Percentiles rank a stretch among this genome's conserved stretches.
Evolutionary conservation across 2,329 filamentous ascomycete species (phyloP).

Genomic region (Pseudopyrenochaeta lycopersici): DNA sequence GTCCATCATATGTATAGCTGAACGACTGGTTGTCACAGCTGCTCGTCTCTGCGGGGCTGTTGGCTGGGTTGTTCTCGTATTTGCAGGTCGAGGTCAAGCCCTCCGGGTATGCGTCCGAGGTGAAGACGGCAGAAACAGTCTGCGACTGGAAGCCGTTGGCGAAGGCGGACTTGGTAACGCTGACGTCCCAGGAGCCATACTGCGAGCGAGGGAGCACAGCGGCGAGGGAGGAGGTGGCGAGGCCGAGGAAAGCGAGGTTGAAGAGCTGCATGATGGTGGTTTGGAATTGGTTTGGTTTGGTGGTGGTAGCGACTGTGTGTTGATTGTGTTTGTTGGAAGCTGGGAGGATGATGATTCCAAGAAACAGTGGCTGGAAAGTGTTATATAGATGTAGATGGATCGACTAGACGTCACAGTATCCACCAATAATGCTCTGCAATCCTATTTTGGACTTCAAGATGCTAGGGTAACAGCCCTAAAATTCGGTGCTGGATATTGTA

Average conservation of each 20-base stretch:
- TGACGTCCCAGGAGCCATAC: constrained; percentile 10
- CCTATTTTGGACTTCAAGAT: background rate
- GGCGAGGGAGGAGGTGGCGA: constrained; percentile 6
- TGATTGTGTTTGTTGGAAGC: background rate
- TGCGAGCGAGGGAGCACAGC: constrained; percentile 8
- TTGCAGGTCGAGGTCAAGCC: constrained; percentile 6
- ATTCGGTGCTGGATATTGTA: background rate
- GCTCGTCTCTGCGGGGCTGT: background rate
- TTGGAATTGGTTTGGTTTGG: background rate
- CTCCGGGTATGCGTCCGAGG: constrained; percentile 6
- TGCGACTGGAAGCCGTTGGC: constrained; percentile 12
- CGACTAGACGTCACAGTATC: background rate
- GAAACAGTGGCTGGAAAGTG: background rate
- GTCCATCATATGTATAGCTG: constrained; percentile 5
- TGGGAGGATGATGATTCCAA: background rate
- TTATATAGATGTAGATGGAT: background rate
- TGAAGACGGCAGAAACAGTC: constrained; percentile 12
- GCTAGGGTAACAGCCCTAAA: background rate
- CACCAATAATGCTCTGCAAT: background rate
- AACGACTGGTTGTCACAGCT: constrained; percentile 10
- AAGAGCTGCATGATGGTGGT: constrained; percentile 11
- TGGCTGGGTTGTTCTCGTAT: background rate
- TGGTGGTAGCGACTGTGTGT: constrained; percentile 1
- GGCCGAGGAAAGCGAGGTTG: constrained; percentile 5
- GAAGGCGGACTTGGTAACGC: background rate